Base-by-base conservation (phyloP, 2,329 filamentous ascomycete species). In the Thielaviopsis populi region DNA sequence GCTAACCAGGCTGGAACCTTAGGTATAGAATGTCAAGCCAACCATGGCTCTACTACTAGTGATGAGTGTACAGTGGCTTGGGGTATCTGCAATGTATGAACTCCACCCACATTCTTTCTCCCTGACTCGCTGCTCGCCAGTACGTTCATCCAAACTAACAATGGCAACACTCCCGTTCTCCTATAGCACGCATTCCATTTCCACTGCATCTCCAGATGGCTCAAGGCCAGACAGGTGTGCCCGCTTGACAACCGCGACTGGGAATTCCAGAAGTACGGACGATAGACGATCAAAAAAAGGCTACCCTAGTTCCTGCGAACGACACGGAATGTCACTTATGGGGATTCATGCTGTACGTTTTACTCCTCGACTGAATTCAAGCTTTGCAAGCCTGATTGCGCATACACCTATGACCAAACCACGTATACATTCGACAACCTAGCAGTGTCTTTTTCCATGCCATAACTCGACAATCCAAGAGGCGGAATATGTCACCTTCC, bases 251-350 rank as follows among this genome's bases (percentile, higher is more conserved):
- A 99, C 78, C 82, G 92, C 70, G 94, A 99, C 75, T 99, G 94
- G 94, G 94, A 99, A 74, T 99, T 97, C 80, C 94, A 99, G 77
- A 99, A 97, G 76, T 99, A 99, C 74, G 94, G 94, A 68, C 82
- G 83, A 69, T 86, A 75, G 41, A 62, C 62, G 22, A 30, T 10
- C n/a, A 27, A 50, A 27, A 50, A 15, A 50, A 27, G 46, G 19
- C 15, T 50, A n/a, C 46, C 22, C 22, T 15, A 46, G 15, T 6
- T 19, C 15, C 8, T 46, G 42, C 42, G 5, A 37, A 56, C 27
- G 30, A 56, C 15, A 19, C 15, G 24, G 46, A 50, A 19, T 24
- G 15, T 50, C 22, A 3, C 22, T n/a, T 50, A 13, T 19, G 46
- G 24, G 11, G 11, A 24, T n/a, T 27, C 19, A 27, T 19, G 24